phyloP scores from a whole-genome alignment of 1,284 basidiomycete genomes.

The Cutaneotrichosporon sp. region DNA sequence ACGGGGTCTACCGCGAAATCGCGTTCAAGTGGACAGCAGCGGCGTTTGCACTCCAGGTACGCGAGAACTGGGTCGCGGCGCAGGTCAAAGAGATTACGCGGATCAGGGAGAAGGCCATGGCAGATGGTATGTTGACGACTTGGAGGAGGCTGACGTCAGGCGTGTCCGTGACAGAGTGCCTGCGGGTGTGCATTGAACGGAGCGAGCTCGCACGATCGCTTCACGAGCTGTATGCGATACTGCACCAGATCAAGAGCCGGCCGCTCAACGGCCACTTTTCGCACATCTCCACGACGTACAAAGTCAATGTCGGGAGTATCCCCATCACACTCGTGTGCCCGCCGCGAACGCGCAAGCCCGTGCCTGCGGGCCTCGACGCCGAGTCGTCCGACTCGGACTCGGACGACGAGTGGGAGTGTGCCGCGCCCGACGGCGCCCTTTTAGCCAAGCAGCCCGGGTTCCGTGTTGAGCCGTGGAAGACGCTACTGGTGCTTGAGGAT shows the following conservation, averaged over 20 bases:
- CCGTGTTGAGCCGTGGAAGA: conserved; percentile 81
- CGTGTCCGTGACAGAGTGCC: conserved; percentile 31
- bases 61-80: conserved; percentile 70
- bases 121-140: not conserved
- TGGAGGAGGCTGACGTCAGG: conserved; percentile 15
- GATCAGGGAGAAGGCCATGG: conserved; percentile 58
- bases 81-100: conserved; percentile 65
- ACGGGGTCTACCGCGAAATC: conserved; percentile 70
- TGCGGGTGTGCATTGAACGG: conserved; percentile 48
- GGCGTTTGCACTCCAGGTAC: conserved; percentile 76
- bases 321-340: conserved; percentile 76
- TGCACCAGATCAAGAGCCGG: conserved; percentile 48
- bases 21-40: conserved; percentile 83
- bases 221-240: conserved; percentile 57
- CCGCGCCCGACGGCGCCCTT: conserved; percentile 12
- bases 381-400: conserved; percentile 56
- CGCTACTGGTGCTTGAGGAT: conserved; percentile 62
- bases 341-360: conserved; percentile 45
- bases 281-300: conserved; percentile 58
- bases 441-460: conserved; percentile 20
- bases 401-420: conserved; percentile 35
- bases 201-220: conserved; percentile 70
- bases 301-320: conserved; percentile 66
- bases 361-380: conserved; percentile 44
- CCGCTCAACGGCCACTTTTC: conserved; percentile 57